Percentiles rank a stretch among this genome's conserved stretches.
Evolutionary conservation across 2,329 filamentous ascomycete species (phyloP).

Genomic region (Paracorniculantispora psalliotae): DNA sequence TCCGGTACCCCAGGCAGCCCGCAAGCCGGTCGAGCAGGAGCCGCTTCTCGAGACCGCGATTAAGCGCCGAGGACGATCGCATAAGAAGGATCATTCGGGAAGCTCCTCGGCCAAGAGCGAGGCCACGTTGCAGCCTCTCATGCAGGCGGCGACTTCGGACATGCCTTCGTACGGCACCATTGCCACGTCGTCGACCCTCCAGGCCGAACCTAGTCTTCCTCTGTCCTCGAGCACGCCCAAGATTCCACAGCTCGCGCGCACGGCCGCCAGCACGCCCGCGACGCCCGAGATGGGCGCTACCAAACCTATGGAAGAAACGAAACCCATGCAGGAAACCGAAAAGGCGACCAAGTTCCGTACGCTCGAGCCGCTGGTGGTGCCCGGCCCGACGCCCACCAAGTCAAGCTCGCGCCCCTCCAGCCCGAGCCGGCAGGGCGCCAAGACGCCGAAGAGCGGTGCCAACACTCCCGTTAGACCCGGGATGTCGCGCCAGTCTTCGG

Average conservation of each 20-base stretch:
- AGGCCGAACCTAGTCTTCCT: neutral
- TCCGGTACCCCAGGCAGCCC: neutral
- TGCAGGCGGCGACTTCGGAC: neutral
- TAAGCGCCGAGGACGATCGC: neutral
- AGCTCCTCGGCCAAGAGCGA: neutral
- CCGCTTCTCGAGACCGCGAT: neutral
- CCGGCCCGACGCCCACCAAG: neutral
- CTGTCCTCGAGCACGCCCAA: neutral
- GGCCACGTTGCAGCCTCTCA: neutral
- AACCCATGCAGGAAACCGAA: neutral
- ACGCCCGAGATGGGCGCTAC: neutral
- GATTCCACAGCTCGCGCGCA: constrained; percentile 13
- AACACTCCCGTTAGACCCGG: constrained; percentile 35
- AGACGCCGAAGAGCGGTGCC: neutral
- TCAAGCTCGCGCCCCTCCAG: constrained; percentile 21
- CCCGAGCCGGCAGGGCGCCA: constrained; percentile 19
- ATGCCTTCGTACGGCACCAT: constrained; percentile 11
- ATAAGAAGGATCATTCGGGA: neutral
- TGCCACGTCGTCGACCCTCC: neutral
- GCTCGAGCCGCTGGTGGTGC: neutral
- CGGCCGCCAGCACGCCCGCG: neutral
- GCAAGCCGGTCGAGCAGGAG: neutral
- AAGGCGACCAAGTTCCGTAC: neutral
- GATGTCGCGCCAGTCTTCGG: constrained; percentile 47
- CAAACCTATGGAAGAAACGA: neutral